These are phyloP conservation scores for Boletus hoseneyae DNA, from an alignment of 1,284 basidiomycete genomes.

Conservation along the genomic window DNA sequence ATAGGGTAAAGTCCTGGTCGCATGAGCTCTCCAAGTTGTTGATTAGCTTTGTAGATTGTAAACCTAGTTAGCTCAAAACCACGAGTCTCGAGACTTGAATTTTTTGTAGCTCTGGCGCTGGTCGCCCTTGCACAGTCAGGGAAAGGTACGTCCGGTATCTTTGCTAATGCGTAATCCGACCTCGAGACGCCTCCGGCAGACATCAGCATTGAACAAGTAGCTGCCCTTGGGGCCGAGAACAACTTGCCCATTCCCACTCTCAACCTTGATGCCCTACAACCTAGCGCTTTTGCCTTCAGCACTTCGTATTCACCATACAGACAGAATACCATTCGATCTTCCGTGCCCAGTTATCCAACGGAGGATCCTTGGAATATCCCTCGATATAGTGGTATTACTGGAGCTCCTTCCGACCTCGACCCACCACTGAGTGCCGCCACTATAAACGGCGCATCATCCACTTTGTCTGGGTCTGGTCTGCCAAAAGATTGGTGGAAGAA, in stretches of 20 bases:
- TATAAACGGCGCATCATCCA: slow-evolving; percentile 51
- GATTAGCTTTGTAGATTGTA: slow-evolving; percentile 58
- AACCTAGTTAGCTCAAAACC: slow-evolving; percentile 75
- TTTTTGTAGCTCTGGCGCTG: slow-evolving; percentile 84
- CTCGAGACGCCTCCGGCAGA: slow-evolving; percentile 42
- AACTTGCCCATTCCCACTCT: slow-evolving; percentile 66
- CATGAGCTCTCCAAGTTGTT: slow-evolving; percentile 4
- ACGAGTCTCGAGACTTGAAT: slow-evolving; percentile 79
- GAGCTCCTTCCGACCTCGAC: slow-evolving; percentile 20
- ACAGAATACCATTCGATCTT: slow-evolving; percentile 37
- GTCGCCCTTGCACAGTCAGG: slow-evolving; percentile 82
- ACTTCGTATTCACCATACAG: slow-evolving; percentile 38
- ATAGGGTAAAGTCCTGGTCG: slow-evolving; percentile 54
- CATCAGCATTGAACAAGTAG: slow-evolving; percentile 78
- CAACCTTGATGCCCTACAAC: slow-evolving; percentile 55
- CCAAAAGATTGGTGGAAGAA: slow-evolving; percentile 83
- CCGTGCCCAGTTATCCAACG: slow-evolving; percentile 48
- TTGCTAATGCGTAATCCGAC: slow-evolving; percentile 6
- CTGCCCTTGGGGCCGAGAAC: slow-evolving; percentile 67
- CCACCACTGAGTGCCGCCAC: slow-evolving; percentile 32
- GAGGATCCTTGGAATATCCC: slow-evolving; percentile 73
- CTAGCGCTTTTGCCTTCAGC: slow-evolving; percentile 48
- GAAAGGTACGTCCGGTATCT: slow-evolving; percentile 49
- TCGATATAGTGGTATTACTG: slow-evolving; percentile 17
- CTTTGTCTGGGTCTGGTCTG: slow-evolving; percentile 65